Evolutionary conservation across 768 basidiomycete genomes (phyloP).

Genomic region (Clavulina sp.): DNA sequence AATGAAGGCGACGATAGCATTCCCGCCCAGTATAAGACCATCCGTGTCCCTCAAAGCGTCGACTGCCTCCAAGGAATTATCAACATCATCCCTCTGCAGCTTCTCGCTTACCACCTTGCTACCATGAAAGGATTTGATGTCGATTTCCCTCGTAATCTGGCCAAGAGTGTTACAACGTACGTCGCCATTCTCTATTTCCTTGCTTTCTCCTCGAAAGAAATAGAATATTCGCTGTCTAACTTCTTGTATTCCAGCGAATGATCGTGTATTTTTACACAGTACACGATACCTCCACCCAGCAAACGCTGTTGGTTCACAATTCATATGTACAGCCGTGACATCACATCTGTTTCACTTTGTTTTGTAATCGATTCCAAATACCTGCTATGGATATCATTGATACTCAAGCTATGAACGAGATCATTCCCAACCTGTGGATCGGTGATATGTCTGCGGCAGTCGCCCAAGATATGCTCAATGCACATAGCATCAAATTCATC

Average conservation of each 20-base stretch:
- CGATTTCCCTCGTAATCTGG: constrained; percentile 95
- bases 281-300: too few species aligned
- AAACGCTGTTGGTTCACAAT: too few species aligned
- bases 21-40: constrained; percentile 57
- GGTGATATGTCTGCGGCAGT: constrained; percentile 60
- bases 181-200: too few species aligned
- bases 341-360: too few species aligned
- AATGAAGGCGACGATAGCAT: constrained; percentile 81
- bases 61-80: constrained; percentile 90
- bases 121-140: constrained; percentile 94
- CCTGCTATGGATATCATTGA: too few species aligned
- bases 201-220: too few species aligned
- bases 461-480: constrained; percentile 39
- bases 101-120: constrained; percentile 91
- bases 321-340: too few species aligned
- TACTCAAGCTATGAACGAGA: constrained; percentile 56
- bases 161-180: too few species aligned
- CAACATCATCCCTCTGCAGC: constrained; percentile 92
- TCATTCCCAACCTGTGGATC: constrained; percentile 69
- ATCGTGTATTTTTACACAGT: too few species aligned
- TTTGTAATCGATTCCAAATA: too few species aligned
- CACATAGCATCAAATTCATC: constrained; percentile 59
- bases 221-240: too few species aligned
- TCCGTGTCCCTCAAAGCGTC: constrained; percentile 87
- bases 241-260: too few species aligned